Base-by-base conservation (phyloP, 2,329 filamentous ascomycete genomes). In the Blastomyces parvus region DNA sequence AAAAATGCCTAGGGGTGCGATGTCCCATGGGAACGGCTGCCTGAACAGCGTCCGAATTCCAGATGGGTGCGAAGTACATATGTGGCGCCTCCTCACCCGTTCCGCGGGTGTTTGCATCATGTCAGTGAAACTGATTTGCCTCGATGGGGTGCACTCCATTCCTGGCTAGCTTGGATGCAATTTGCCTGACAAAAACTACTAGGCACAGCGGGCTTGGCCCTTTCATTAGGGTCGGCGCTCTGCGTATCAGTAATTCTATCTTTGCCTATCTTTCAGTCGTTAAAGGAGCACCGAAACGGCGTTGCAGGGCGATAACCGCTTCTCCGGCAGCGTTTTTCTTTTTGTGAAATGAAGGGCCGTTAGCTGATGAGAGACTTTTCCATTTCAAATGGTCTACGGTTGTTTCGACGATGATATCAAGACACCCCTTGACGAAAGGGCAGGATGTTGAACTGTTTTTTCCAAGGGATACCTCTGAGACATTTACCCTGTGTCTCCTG, bases 61-160 rank as follows among this genome's bases (percentile, higher is more conserved):
- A 63, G 59, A 53, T 38, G 22, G 42, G 53, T 62, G 33, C 55
- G 59, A 40, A 63, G 59, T 56, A 17, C 33, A 33, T 55, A 36
- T 56, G 59, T 60, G 46, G 58, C 53, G 40, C 27, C 13, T 36
- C 56, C 30, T 38, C 58, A 48, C 58, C 53, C 48, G 60, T 57
- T 22, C 13, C 53, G 55, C 64, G 64, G 64, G 58, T 65, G 46
- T 38, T 53, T 63, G 64, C 64, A 65, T 55, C 14, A 50, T 30
- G 52, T 59, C 46, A 63, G 48, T 63, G 62, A 62, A 65, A 63
- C 62, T 33, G 6, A 36, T 40, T 55, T 65, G 42, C 59, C 64
- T 65, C 64, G 64, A 65, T 63, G 61, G 50, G 48, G 61, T 52
- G 50, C 38, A 36, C 30, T 46, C 46, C 60, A 59, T 56, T 60